Percentiles rank a stretch among this genome's conserved stretches.
Conservation (phyloP, 495 filamentous ascomycete species). For the Penicillium lagena region DNA sequence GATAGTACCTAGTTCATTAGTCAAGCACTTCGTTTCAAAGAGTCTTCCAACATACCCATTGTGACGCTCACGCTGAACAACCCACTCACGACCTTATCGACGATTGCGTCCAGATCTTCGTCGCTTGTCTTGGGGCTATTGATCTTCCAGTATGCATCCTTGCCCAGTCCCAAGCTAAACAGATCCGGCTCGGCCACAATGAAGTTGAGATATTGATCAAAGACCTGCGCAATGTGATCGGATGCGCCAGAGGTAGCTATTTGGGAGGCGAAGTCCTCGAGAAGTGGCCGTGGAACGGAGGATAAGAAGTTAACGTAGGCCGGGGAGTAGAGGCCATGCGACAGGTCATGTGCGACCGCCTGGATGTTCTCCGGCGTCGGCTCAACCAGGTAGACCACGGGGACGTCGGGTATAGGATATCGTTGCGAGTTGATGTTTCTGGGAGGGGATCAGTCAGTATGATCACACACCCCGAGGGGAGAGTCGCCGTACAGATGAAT, state of each 20-base stretch:
- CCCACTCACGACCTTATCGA: constrained; percentile 89
- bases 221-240: constrained; percentile 86
- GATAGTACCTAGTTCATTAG: constrained; percentile 56
- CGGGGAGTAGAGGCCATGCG: constrained; percentile 81
- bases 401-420: constrained; percentile 93
- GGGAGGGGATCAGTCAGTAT: not conserved
- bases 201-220: constrained; percentile 97
- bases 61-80: constrained; percentile 96
- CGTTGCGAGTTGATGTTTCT: constrained; percentile 77
- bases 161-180: constrained; percentile 83
- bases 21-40: too few relatives aligned
- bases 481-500: constrained; percentile 71
- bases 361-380: constrained; percentile 75
- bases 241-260: constrained; percentile 77
- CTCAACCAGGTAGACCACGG: constrained; percentile 92
- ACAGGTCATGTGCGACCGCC: constrained; percentile 78
- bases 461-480: too few relatives aligned
- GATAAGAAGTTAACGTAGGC: constrained; percentile 97
- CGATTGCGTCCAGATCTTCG: constrained; percentile 75
- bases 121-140: constrained; percentile 91
- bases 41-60: constrained; percentile 57
- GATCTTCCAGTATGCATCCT: constrained; percentile 89
- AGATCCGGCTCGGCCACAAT: constrained; percentile 93
- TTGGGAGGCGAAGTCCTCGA: constrained; percentile 92
- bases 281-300: constrained; percentile 82